phyloP scores from a whole-genome alignment of 371 early-diverging fungal species.

The Mucor piriformis region DNA sequence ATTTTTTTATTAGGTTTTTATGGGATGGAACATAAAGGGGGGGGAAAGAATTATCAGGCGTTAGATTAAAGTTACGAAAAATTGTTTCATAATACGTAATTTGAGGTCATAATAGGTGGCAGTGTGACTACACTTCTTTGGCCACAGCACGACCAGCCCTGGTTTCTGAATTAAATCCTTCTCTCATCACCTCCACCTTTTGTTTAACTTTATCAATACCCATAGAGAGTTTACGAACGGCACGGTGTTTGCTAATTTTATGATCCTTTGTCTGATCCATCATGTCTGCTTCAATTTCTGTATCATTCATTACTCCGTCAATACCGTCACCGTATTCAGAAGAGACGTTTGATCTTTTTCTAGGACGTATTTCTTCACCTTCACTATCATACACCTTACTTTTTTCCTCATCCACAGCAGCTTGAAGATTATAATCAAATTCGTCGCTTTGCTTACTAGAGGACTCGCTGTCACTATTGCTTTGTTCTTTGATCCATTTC shows the following conservation, averaged over 20 bases:
- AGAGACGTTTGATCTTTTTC: slow-evolving; percentile 17
- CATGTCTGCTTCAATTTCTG: slow-evolving; percentile 27
- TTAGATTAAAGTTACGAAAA: neutral
- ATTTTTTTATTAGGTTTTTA: neutral
- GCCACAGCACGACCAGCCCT: slow-evolving; percentile 33
- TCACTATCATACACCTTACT: neutral
- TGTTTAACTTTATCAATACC: slow-evolving; percentile 38
- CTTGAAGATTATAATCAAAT: slow-evolving; percentile 20
- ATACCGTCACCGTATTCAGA: slow-evolving; percentile 31
- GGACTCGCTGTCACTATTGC: slow-evolving; percentile 1
- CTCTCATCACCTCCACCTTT: slow-evolving; percentile 32
- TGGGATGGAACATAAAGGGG: slow-evolving; percentile 4
- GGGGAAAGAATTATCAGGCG: slow-evolving; percentile 3
- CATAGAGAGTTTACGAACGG: slow-evolving; percentile 38
- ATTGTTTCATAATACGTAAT: slow-evolving; percentile 21
- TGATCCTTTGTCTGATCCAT: slow-evolving; percentile 18
- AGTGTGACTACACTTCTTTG: slow-evolving; percentile 31
- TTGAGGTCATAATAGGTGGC: neutral
- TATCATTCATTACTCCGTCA: slow-evolving; percentile 18
- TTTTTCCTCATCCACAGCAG: slow-evolving; percentile 15
- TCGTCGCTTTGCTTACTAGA: neutral
- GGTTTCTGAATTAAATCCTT: slow-evolving; percentile 48
- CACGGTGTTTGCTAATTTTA: slow-evolving; percentile 33
- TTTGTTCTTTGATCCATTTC: slow-evolving; percentile 39
- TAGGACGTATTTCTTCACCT: neutral